Conservation (phyloP, 176 grass and related monocot genomes). For the Avena insularis region DNA sequence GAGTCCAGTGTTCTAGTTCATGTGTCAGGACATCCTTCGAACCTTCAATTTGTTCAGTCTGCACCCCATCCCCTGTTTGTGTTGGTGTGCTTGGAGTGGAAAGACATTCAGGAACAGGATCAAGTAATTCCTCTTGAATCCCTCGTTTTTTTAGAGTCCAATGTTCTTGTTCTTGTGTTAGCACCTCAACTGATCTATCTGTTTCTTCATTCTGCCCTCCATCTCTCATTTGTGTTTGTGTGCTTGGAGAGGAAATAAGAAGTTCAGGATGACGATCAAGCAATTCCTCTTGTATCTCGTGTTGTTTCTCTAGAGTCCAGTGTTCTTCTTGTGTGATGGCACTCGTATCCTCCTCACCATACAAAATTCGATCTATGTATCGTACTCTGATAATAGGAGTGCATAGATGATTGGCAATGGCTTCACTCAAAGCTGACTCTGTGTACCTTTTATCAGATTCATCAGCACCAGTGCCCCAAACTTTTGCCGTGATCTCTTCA, state of each 20-base stretch:
- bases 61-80: background rate
- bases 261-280: background rate
- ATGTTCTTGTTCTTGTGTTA: background rate
- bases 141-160: background rate
- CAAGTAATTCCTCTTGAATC: background rate
- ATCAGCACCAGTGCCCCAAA: background rate
- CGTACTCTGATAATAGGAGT: background rate
- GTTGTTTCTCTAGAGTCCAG: background rate
- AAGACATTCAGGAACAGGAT: too few species aligned
- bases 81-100: background rate
- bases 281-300: background rate
- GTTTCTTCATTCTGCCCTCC: background rate
- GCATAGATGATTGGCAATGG: background rate
- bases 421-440: background rate
- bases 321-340: background rate
- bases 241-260: background rate
- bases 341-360: background rate
- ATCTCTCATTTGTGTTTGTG: background rate
- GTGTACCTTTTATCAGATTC: background rate
- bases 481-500: background rate
- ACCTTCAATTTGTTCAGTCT: background rate
- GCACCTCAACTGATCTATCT: background rate
- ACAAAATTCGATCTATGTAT: background rate
- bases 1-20: background rate
- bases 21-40: background rate